Base-by-base conservation (phyloP, 2,329 filamentous ascomycete genomes). In the Emmonsiellopsis sp. region DNA sequence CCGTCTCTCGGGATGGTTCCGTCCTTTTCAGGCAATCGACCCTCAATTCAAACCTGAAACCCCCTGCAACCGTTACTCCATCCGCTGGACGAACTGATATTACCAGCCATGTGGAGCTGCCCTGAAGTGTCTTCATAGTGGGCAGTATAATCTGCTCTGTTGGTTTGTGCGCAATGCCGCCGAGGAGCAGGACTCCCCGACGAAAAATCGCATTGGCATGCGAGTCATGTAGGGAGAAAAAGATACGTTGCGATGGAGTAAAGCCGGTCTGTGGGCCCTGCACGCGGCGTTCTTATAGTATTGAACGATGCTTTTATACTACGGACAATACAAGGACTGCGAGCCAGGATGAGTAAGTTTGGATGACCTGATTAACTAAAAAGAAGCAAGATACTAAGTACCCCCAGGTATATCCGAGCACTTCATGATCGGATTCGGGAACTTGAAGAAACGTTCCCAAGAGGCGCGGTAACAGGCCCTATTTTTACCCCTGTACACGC, bases 231-330 rank as follows among this genome's bases (percentile, higher is more conserved):
- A 63, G 71, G 32, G 66, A 70, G 50, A 68, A 70, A 46, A 74
- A 75, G 56, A 61, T 68, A 5, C 66, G 69, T 1, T 74, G 72
- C 52, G 71, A 75, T 56, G 71, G 72, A 17, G 62, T 52, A n/a
- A 74, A 73, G 57, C 73, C 73, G 27, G 68, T 75, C 10, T 76
- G 73, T 59, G 70, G 67, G n/a, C 67, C 69, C 2, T 75, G 73
- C 51, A 60, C 60, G 42, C 65, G 66, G 10, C 66, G 71, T 10
- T 63, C 62, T 2, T 61, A 69, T 31, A 55, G 57, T 3, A 56
- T 69, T 6, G 63, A 68, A 34, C 63, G 61, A n/a, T 74, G 71
- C 49, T 58, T 71, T 7, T 74, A 74, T 58, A 71, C 62, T 21
- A 55, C 64, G 2, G 65, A 67, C 3, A 71, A 70, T 57, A 65